phyloP scores from a whole-genome alignment of 2,329 filamentous ascomycete genomes.

The Lecanicillium sp. region DNA sequence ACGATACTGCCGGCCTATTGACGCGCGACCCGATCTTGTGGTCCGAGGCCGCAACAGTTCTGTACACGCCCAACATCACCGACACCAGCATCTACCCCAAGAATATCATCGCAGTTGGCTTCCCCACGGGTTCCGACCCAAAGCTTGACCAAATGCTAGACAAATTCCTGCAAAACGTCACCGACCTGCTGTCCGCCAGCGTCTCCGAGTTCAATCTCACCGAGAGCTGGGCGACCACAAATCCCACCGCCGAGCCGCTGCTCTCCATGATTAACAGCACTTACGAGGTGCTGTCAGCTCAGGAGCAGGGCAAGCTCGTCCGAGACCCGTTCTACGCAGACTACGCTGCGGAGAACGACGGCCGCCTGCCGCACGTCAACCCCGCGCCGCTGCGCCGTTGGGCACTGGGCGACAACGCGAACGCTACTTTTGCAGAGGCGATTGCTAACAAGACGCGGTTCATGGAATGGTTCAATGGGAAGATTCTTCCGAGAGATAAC shows the following conservation, averaged over 20 bases:
- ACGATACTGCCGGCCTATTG: constrained; percentile 40
- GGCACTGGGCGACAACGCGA: constrained; percentile 27
- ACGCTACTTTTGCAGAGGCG: constrained; percentile 30
- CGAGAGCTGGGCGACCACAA: constrained; percentile 22
- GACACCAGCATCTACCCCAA: constrained; percentile 24
- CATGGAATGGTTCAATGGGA: constrained; percentile 38
- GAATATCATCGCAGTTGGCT: constrained; percentile 25
- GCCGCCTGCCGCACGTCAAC: constrained; percentile 30
- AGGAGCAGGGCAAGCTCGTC: constrained; percentile 29
- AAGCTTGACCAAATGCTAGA: constrained; percentile 20
- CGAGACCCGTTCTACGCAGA: constrained; percentile 31
- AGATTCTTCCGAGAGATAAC: constrained; percentile 35
- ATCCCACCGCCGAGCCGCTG: constrained; percentile 16
- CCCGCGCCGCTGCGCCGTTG: constrained; percentile 30
- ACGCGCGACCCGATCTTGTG: constrained; percentile 30
- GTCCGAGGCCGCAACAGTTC: constrained; percentile 25
- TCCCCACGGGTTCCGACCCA: constrained; percentile 17
- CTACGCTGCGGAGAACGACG: constrained; percentile 25
- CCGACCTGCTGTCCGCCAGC: constrained; percentile 21
- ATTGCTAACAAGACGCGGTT: constrained; percentile 45
- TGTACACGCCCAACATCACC: constrained; percentile 30
- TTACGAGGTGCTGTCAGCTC: constrained; percentile 30
- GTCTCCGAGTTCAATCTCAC: constrained; percentile 19
- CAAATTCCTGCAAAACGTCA: constrained; percentile 23
- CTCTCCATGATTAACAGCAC: constrained; percentile 26